These are phyloP conservation scores for Arthrobotrys sphaeroides DNA, from an alignment of 2,329 filamentous ascomycete species.

Conservation along the genomic window DNA sequence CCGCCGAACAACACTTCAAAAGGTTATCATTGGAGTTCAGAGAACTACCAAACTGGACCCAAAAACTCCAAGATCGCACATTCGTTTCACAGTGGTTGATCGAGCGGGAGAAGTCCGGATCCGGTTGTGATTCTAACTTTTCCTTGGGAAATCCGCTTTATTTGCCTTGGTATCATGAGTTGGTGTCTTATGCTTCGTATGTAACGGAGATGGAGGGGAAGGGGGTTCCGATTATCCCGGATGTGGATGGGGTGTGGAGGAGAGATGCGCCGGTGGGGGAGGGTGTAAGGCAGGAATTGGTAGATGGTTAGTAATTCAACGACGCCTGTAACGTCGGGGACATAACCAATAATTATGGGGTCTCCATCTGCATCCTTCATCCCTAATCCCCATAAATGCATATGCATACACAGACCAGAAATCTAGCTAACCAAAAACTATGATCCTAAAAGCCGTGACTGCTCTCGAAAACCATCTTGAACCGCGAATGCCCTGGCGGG, in stretches of 20 bases:
- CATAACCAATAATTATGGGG: no score
- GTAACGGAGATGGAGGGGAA: not conserved
- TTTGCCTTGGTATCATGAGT: not conserved
- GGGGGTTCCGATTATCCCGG: not conserved
- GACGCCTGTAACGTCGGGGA: no score
- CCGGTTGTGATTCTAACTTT: not conserved
- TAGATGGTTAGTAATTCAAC: not conserved
- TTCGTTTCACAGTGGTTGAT: not conserved
- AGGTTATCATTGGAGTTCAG: not conserved
- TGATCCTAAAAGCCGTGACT: conserved; percentile 60
- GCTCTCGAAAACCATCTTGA: conserved; percentile 65
- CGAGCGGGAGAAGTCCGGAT: not conserved
- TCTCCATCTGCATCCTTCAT: no score
- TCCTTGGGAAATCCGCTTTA: not conserved
- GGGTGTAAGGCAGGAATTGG: not conserved
- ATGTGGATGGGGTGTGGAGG: conserved; percentile 15
- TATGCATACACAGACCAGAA: no score
- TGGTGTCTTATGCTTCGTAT: conserved; percentile 11
- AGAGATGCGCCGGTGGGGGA: not conserved
- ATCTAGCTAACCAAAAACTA: not conserved
- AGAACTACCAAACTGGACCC: not conserved
- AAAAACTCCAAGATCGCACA: not conserved
- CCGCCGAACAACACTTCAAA: not conserved
- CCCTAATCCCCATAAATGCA: no score
- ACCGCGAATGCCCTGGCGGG: conserved; percentile 70